These are phyloP conservation scores for Hanseniaspora nectarophila DNA, from an alignment of 805 yeast species.

Conservation along the genomic window DNA sequence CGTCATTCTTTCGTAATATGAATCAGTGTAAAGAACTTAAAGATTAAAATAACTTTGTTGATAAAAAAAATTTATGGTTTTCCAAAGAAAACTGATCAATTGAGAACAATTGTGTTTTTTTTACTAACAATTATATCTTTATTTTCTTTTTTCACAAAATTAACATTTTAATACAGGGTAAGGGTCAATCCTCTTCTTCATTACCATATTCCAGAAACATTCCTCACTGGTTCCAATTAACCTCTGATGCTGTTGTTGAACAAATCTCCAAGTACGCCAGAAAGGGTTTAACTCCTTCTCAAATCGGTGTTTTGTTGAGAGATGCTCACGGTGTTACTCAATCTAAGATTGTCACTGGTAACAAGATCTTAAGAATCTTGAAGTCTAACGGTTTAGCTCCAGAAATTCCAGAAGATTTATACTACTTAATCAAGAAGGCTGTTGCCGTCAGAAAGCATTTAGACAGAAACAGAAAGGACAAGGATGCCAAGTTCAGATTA, in stretches of 20 bases:
- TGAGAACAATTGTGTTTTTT: conserved; percentile 9
- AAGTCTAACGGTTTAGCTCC: conserved; percentile 99
- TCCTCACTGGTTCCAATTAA: conserved; percentile 98
- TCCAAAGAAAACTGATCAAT: neutral
- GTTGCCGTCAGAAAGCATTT: conserved; percentile 99
- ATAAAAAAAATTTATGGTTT: neutral
- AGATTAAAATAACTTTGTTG: neutral
- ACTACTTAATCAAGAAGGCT: conserved; percentile 98
- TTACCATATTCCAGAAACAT: conserved; percentile 97
- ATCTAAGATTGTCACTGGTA: conserved; percentile 93
- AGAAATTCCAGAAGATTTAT: conserved; percentile 99
- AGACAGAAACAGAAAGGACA: conserved; percentile 99
- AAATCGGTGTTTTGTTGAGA: conserved; percentile 97
- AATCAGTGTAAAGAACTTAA: neutral
- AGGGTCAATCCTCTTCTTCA: conserved; percentile 98
- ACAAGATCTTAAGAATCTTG: conserved; percentile 98
- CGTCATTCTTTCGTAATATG: neutral
- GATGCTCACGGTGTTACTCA: conserved; percentile 99
- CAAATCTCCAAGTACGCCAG: conserved; percentile 98
- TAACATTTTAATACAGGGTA: conserved; percentile 52
- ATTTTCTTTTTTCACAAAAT: neutral
- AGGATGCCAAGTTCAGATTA: conserved; percentile 99
- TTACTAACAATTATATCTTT: conserved; percentile 12
- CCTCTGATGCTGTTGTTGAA: conserved; percentile 91
- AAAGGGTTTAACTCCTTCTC: conserved; percentile 99